Evolutionary conservation across 2,329 filamentous ascomycete genomes (phyloP).

Genomic region (Elsinoe fawcettii): DNA sequence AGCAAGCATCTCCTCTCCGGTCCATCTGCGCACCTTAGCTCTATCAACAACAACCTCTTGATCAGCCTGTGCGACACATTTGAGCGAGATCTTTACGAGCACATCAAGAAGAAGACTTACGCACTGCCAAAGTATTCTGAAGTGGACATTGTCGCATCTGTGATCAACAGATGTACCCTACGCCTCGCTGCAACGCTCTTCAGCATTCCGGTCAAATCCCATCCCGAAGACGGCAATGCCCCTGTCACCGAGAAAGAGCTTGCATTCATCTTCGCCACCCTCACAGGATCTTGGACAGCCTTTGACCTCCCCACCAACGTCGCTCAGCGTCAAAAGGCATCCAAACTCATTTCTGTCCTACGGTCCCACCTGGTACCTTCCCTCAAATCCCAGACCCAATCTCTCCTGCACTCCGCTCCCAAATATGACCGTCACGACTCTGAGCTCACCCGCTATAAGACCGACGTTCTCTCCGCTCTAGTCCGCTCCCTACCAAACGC

Average conservation of each 20-base stretch:
- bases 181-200: conserved; percentile 50
- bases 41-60: neutral
- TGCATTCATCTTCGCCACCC: conserved; percentile 46
- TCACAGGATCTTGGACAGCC: conserved; percentile 49
- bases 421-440: conserved; percentile 33
- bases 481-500: conserved; percentile 45
- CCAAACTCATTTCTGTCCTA: conserved; percentile 41
- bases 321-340: conserved; percentile 43
- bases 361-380: conserved; percentile 44
- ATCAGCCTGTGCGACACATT: conserved; percentile 18
- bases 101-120: conserved; percentile 39
- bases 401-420: neutral
- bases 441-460: conserved; percentile 34
- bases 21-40: neutral
- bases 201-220: conserved; percentile 49
- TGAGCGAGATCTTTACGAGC: conserved; percentile 42
- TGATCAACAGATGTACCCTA: conserved; percentile 47
- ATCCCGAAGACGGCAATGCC: conserved; percentile 40
- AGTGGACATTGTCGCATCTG: conserved; percentile 42
- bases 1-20: neutral
- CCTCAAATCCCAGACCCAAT: conserved; percentile 25
- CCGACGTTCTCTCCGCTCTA: conserved; percentile 31
- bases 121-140: conserved; percentile 39
- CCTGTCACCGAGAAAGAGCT: conserved; percentile 49
- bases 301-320: conserved; percentile 47